Conservation (phyloP, 345 rosid species). For the Moricandia arvensis region DNA sequence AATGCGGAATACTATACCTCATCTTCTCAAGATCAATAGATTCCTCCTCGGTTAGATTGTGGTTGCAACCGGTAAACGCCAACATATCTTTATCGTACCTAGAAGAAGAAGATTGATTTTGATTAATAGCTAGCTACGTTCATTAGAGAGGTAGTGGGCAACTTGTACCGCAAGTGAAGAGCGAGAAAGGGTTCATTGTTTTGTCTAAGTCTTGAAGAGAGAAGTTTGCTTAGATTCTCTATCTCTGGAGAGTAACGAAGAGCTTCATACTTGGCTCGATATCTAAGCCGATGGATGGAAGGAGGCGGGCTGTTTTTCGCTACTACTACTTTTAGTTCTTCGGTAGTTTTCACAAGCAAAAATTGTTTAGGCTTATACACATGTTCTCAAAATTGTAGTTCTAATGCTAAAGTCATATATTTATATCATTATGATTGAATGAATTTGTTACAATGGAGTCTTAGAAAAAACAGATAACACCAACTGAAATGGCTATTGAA, state of each 20-base stretch:
- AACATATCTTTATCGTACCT: constrained; percentile 87
- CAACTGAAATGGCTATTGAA: no score
- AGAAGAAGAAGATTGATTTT: not conserved
- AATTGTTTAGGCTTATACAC: no score
- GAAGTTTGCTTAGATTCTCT: constrained; percentile 46
- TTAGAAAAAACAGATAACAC: no score
- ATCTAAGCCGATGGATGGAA: constrained; percentile 63
- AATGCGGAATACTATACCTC: constrained; percentile 48
- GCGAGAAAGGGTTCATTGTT: constrained; percentile 51
- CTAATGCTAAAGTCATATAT: no score
- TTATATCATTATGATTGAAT: not conserved
- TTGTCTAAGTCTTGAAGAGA: constrained; percentile 49
- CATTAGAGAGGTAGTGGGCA: not conserved
- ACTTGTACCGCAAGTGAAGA: constrained; percentile 63
- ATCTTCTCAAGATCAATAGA: constrained; percentile 41
- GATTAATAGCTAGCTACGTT: not conserved
- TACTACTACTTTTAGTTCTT: constrained; percentile 42
- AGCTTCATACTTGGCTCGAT: constrained; percentile 66
- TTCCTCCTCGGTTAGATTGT: constrained; percentile 56
- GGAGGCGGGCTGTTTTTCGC: constrained; percentile 57
- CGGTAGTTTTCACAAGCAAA: constrained; percentile 35
- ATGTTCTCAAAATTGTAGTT: no score
- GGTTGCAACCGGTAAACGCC: constrained; percentile 75
- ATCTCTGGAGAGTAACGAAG: constrained; percentile 50
- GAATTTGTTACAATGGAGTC: no score